Conservation (phyloP, 2,329 filamentous ascomycete genomes). For the Magnaporthiopsis poae region DNA sequence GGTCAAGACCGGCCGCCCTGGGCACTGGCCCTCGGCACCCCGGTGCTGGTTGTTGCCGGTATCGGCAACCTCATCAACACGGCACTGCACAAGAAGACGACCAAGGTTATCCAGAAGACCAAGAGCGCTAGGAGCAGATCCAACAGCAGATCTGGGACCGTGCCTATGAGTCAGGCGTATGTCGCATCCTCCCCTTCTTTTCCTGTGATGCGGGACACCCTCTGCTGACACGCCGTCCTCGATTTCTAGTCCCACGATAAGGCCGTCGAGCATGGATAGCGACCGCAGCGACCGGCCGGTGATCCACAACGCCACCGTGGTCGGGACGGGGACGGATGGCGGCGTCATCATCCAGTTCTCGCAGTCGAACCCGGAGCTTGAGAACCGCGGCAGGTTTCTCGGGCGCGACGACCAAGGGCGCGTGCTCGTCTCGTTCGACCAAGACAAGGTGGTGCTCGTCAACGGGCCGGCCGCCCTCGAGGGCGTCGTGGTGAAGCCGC, state of each 20-base stretch:
- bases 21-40: constrained; percentile 50
- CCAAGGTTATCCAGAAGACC: constrained; percentile 23
- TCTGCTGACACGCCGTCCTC: neutral
- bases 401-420: neutral
- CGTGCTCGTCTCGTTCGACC: constrained; percentile 6
- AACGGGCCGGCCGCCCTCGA: constrained; percentile 1
- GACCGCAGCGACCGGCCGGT: neutral
- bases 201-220: too few species aligned
- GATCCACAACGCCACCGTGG: neutral
- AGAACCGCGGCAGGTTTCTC: constrained; percentile 4
- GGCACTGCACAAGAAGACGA: constrained; percentile 24
- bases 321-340: constrained; percentile 4
- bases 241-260: constrained; percentile 5
- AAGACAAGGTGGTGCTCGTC: constrained; percentile 2
- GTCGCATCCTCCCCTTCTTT: neutral
- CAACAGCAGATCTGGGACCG: constrained; percentile 3
- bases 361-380: constrained; percentile 2
- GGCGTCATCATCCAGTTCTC: constrained; percentile 7
- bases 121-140: constrained; percentile 3
- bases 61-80: constrained; percentile 38
- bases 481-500: neutral
- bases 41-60: constrained; percentile 48
- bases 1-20: constrained; percentile 46
- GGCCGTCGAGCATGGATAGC: constrained; percentile 3
- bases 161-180: constrained; percentile 9